A percentile compares a stretch with the other conserved stretches of the same genome.
These are phyloP conservation scores for Orobanche coerulescens DNA, from an alignment of 257 asterid species.

Conservation along the genomic window DNA sequence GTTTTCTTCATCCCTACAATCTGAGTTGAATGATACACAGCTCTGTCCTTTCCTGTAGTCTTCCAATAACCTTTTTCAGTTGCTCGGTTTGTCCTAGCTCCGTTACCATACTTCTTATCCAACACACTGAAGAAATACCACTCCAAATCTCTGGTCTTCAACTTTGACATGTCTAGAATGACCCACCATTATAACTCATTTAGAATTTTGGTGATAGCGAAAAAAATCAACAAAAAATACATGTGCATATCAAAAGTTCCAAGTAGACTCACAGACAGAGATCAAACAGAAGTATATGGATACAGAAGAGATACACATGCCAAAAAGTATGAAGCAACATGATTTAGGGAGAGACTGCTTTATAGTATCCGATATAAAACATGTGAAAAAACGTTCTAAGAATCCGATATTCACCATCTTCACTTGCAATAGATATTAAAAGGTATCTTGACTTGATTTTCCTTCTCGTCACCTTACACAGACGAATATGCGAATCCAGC, in stretches of 20 bases:
- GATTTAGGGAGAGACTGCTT: background rate
- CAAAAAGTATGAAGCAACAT: background rate
- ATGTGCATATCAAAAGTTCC: no score
- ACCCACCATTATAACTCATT: constrained; percentile 1
- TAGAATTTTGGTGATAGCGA: no score
- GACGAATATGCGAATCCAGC: background rate
- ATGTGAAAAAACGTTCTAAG: background rate
- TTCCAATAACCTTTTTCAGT: constrained; percentile 92
- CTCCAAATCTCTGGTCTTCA: constrained; percentile 78
- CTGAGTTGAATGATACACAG: constrained; percentile 48
- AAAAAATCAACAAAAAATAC: no score
- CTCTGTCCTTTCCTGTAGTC: constrained; percentile 89
- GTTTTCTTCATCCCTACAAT: constrained; percentile 92
- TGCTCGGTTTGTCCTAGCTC: constrained; percentile 83
- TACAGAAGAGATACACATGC: no score
- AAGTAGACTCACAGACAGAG: no score
- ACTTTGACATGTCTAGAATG: constrained; percentile 53
- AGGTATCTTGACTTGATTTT: background rate
- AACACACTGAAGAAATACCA: constrained; percentile 89
- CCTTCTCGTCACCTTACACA: no score
- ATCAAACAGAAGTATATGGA: no score
- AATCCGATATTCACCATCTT: background rate
- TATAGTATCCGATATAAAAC: background rate
- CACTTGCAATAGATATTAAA: background rate
- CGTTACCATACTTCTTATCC: constrained; percentile 85